A percentile compares a stretch with the other conserved stretches of the same genome.
Evolutionary conservation across 139 green algal genomes (phyloP).

Genomic region (Coelastrella sp.): DNA sequence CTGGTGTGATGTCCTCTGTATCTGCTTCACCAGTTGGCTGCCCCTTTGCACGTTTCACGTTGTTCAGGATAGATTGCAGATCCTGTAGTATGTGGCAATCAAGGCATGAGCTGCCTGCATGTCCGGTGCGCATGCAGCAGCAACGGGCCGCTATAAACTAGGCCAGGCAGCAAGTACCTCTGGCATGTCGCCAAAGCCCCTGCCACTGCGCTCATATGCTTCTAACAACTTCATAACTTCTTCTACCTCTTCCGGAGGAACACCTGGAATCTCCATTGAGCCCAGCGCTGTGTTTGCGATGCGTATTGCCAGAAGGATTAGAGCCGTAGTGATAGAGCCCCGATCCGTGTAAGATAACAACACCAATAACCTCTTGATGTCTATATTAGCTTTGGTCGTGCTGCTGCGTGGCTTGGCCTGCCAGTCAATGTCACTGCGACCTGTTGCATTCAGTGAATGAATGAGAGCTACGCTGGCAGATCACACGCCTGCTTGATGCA

Average conservation of each 20-base stretch:
- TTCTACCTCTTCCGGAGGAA: neutral
- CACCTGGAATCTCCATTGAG: slow-evolving; percentile 1
- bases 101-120: neutral
- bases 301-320: neutral
- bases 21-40: slow-evolving; percentile 41
- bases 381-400: neutral
- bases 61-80: slow-evolving; percentile 57
- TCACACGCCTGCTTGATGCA: too few species aligned
- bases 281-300: too few species aligned
- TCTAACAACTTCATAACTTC: slow-evolving; percentile 38
- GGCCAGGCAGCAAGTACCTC: slow-evolving; percentile 2
- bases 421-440: neutral
- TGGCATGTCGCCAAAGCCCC: slow-evolving; percentile 10
- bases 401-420: neutral
- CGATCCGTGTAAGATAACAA: too few species aligned
- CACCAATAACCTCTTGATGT: neutral
- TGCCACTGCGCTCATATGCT: slow-evolving; percentile 8
- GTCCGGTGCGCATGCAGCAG: neutral
- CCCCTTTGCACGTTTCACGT: slow-evolving; percentile 60
- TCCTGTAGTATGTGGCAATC: neutral
- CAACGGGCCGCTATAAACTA: neutral
- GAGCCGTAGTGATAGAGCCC: too few species aligned
- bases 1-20: slow-evolving; percentile 60
- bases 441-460: neutral
- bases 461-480: too few species aligned